Percentiles rank a stretch among this genome's conserved stretches.
These are phyloP conservation scores for Ballota nigra DNA, from an alignment of 257 asterid genomes.

Conservation along the genomic window DNA sequence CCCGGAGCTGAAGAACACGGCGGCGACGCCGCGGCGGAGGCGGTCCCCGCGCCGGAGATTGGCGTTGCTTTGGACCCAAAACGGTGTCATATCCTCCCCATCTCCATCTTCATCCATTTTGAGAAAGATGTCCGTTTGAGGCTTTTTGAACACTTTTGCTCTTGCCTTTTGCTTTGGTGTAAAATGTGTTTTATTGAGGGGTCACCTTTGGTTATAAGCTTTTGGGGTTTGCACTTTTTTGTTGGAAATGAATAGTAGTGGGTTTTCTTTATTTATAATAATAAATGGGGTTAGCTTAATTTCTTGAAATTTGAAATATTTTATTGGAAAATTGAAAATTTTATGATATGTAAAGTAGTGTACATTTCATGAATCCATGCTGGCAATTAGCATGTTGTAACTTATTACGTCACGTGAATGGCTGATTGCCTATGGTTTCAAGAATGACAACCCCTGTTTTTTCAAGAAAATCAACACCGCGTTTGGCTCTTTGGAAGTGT, in stretches of 20 bases:
- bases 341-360: neutral
- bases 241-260: constrained; percentile 40
- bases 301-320: neutral
- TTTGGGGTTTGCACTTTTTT: constrained; percentile 26
- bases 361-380: constrained; percentile 11
- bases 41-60: constrained; percentile 58
- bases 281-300: constrained; percentile 14
- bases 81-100: constrained; percentile 56
- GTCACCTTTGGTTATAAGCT: constrained; percentile 20
- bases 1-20: constrained; percentile 67
- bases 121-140: constrained; percentile 4
- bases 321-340: neutral
- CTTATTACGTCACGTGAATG: constrained; percentile 26
- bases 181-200: constrained; percentile 1
- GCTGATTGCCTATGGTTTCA: constrained; percentile 33
- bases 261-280: constrained; percentile 29
- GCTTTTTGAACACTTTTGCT: constrained; percentile 1
- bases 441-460: constrained; percentile 42
- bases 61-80: constrained; percentile 65
- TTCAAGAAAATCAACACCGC: constrained; percentile 29
- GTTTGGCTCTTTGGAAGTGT: constrained; percentile 14
- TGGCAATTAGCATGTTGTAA: constrained; percentile 28
- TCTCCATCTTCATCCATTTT: constrained; percentile 65
- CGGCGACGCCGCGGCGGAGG: constrained; percentile 45
- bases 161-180: constrained; percentile 29